phyloP scores from a whole-genome alignment of 73 alveolate species.

The Symbiodinium pilosum region DNA sequence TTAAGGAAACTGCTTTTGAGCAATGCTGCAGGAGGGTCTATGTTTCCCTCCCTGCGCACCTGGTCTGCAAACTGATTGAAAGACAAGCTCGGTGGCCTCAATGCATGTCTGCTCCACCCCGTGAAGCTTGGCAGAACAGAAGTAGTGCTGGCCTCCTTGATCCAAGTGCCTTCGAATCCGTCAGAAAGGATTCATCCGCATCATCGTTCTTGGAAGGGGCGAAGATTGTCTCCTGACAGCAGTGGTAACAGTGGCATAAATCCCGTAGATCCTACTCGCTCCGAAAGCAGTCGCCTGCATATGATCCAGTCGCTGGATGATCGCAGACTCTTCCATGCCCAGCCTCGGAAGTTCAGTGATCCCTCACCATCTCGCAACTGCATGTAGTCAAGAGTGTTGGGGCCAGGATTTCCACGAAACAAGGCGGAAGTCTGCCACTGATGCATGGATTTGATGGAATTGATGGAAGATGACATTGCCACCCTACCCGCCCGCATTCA shows the following conservation, averaged over 20 bases:
- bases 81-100: slow-evolving; percentile 69
- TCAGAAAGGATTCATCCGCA: neutral
- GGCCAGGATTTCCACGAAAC: neutral
- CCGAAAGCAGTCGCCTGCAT: too few relatives aligned
- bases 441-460: too few relatives aligned
- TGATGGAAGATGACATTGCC: too few relatives aligned
- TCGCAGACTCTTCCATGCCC: slow-evolving; percentile 71
- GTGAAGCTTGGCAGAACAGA: neutral
- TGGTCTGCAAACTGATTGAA: slow-evolving; percentile 61
- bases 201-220: neutral
- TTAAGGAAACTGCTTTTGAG: too few relatives aligned
- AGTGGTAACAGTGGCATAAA: neutral
- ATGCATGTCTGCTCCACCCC: neutral
- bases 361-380: too few relatives aligned
- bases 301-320: slow-evolving; percentile 47
- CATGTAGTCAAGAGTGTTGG: neutral
- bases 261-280: too few relatives aligned
- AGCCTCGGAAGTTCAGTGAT: slow-evolving; percentile 9
- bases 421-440: too few relatives aligned
- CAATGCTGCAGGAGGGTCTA: too few relatives aligned
- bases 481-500: too few relatives aligned
- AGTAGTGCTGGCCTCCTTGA: neutral
- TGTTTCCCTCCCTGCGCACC: too few relatives aligned
- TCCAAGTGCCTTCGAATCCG: neutral
- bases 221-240: slow-evolving; percentile 1